phyloP scores from a whole-genome alignment of 768 basidiomycete species.

The button mushroom (Agaricus bisporus) region DNA sequence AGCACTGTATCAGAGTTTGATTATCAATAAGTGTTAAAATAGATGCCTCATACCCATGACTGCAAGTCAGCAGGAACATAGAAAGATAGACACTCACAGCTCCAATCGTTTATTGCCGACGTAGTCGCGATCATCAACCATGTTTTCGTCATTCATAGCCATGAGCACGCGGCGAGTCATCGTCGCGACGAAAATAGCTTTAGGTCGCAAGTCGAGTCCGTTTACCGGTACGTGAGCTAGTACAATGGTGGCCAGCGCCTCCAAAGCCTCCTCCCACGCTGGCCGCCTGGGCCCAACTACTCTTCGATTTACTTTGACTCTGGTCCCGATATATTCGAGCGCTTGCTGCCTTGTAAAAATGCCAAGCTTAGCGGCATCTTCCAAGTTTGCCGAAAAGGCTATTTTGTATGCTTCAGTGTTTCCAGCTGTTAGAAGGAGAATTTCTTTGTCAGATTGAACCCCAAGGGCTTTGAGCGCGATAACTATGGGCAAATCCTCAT shows the following conservation, averaged over 20 bases:
- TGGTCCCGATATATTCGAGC: conserved; percentile 88
- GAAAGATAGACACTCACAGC: conserved; percentile 53
- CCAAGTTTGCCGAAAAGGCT: conserved; percentile 85
- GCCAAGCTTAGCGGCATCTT: conserved; percentile 89
- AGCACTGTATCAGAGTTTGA: conserved; percentile 47
- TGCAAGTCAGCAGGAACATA: neutral
- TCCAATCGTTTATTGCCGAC: conserved; percentile 99
- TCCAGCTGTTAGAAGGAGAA: conserved; percentile 89
- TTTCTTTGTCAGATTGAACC: conserved; percentile 96
- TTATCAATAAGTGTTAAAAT: conserved; percentile 2
- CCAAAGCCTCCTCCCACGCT: conserved; percentile 90
- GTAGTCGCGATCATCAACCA: conserved; percentile 98
- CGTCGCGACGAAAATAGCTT: conserved; percentile 94
- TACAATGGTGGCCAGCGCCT: conserved; percentile 95
- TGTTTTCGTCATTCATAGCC: conserved; percentile 94
- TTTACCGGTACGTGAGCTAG: conserved; percentile 93
- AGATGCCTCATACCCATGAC: neutral
- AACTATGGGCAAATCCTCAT: conserved; percentile 94
- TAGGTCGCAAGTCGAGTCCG: conserved; percentile 83
- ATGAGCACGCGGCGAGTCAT: conserved; percentile 96
- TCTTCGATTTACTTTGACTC: conserved; percentile 83
- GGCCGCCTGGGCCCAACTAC: conserved; percentile 80
- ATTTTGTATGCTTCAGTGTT: conserved; percentile 83
- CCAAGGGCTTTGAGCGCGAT: conserved; percentile 96
- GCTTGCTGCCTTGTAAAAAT: conserved; percentile 93